Base-by-base conservation (phyloP, 176 grass and related monocot genomes). In the Raddia guianensis region DNA sequence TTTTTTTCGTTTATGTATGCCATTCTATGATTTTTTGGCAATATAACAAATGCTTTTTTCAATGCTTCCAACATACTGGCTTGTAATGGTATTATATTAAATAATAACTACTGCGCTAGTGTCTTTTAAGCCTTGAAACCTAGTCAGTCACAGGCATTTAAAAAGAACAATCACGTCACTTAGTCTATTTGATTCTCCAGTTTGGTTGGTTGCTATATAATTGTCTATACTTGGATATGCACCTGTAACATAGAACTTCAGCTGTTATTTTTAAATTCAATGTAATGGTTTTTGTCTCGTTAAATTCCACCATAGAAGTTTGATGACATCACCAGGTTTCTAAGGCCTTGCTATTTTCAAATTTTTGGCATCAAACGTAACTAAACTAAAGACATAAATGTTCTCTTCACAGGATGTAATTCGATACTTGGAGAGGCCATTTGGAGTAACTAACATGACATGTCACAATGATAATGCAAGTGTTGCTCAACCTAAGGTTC, bases 381-480 rank as follows among this genome's bases (percentile, higher is more conserved):
- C 27, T 27, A 27, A 68, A 58, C 43, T 81, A 71, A 62, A 62
- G 59, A 27, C 57, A 10, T 59, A 59, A 27, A 63, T 86, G 64
- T 53, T 40, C 59, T 33, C 5, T 20, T 81, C 69, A 57, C 80
- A 95, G 93, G 93, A 92, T 86, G 81, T 95, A 76, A 90, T 95
- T 86, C 93, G 90, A 70, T 92, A 92, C 53, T 75, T 95, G 75
- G 93, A 95, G 87, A 92, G 85, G 76, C 92, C 82, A 32, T 95
- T 95, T 87, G 93, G 93, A 66, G 86, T 95, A 52, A 77, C 62
- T 76, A 82, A 48, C 51, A 51, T 65, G 19, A 20, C 64, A 53
- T 87, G 67, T 66, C 93, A 84, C 79, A 87, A 80, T 56, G 93
- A 95, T 65, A 89, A 87, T 88, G 70, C 70, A 51, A 90, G 20